Evolutionary conservation across 805 yeast species (phyloP).

Genomic region (Candida morakotiae): DNA sequence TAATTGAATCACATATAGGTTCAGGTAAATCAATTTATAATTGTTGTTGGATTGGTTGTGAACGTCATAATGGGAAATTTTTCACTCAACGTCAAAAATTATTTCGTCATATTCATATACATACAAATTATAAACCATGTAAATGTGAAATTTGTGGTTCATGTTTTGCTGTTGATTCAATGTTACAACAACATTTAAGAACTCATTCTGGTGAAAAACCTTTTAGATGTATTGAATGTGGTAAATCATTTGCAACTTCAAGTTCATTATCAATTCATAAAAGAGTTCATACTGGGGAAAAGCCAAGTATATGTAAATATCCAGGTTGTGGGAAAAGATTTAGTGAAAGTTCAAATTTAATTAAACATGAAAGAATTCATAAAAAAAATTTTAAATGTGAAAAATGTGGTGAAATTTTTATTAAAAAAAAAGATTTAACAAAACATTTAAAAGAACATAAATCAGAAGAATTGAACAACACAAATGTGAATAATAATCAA

Average conservation of each 20-base stretch:
- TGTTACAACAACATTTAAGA: constrained; percentile 76
- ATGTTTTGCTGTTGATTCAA: constrained; percentile 70
- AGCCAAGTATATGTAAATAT: constrained; percentile 74
- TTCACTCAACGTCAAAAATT: constrained; percentile 85
- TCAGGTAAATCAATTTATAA: constrained; percentile 64
- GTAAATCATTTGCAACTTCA: constrained; percentile 75
- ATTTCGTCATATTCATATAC: constrained; percentile 81
- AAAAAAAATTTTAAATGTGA: constrained; percentile 48
- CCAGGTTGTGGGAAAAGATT: constrained; percentile 82
- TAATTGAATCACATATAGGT: constrained; percentile 65
- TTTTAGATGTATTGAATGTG: constrained; percentile 67
- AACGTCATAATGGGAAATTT: constrained; percentile 49
- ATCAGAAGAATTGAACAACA: not conserved
- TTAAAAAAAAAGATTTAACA: constrained; percentile 17
- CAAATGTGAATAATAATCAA: not conserved
- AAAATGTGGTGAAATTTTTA: constrained; percentile 50
- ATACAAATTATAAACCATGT: constrained; percentile 80
- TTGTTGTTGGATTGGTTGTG: constrained; percentile 81
- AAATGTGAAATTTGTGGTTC: constrained; percentile 67
- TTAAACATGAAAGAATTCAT: constrained; percentile 85
- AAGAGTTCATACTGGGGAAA: constrained; percentile 86
- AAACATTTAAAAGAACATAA: constrained; percentile 13
- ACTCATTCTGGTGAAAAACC: constrained; percentile 92
- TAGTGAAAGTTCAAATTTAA: constrained; percentile 83
- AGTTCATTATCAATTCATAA: constrained; percentile 80